phyloP scores from a whole-genome alignment of 768 basidiomycete genomes.

The Leccinum broughii region DNA sequence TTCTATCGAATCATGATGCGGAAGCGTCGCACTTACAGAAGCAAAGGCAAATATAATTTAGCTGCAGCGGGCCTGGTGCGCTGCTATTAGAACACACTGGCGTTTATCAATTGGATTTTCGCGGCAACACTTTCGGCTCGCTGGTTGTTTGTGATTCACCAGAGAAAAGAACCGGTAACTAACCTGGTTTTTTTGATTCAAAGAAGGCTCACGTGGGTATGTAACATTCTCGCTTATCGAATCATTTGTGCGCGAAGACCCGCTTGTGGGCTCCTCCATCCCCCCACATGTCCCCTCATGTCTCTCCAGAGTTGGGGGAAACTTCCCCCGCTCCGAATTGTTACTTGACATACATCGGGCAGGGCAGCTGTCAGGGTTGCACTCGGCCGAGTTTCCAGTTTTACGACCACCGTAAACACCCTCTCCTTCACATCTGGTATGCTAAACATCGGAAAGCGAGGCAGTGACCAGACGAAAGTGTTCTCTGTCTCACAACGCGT shows the following conservation, averaged over 20 bases:
- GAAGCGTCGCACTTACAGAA: background rate
- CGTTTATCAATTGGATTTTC: background rate
- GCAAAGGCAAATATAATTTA: background rate
- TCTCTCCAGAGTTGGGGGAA: background rate
- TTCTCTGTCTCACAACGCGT: constrained; percentile 4
- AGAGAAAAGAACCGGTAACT: background rate
- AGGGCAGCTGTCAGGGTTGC: background rate
- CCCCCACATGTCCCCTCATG: background rate
- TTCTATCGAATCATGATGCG: background rate
- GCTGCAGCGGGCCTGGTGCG: background rate
- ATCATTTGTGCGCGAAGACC: background rate
- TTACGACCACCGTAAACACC: constrained; percentile 12
- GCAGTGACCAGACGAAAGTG: constrained; percentile 1
- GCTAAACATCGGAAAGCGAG: background rate
- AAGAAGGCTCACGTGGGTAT: background rate
- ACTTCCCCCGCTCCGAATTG: background rate
- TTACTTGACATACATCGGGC: constrained; percentile 1
- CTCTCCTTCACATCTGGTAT: constrained; percentile 1
- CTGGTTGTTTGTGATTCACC: background rate
- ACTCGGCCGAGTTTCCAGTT: background rate
- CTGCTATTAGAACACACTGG: background rate
- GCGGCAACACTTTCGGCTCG: background rate
- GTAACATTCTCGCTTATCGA: background rate
- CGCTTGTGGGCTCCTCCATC: background rate
- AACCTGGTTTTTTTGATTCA: background rate